These are phyloP conservation scores for Waltergamsia citrina DNA, from an alignment of 2,329 filamentous ascomycete species.

Conservation along the genomic window DNA sequence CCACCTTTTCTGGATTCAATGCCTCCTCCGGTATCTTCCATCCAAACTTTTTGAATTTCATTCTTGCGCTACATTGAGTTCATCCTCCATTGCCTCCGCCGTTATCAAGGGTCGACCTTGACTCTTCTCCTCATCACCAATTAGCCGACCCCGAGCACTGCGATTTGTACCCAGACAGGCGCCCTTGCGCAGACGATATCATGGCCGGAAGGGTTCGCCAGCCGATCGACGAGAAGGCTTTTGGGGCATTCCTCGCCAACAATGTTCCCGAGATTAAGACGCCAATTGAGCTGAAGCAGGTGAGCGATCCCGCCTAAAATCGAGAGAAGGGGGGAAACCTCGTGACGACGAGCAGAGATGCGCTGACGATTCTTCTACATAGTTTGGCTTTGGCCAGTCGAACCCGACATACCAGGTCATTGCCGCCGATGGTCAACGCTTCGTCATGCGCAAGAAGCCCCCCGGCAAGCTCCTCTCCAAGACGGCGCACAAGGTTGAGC, in stretches of 20 bases:
- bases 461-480: constrained; percentile 89
- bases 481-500: constrained; percentile 92
- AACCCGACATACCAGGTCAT: constrained; percentile 95
- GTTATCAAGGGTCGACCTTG: too few species aligned
- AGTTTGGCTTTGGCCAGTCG: constrained; percentile 97
- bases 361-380: too few species aligned
- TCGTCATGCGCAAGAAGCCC: constrained; percentile 94
- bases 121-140: too few species aligned
- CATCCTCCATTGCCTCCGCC: too few species aligned
- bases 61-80: too few species aligned
- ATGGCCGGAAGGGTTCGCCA: constrained; percentile 89
- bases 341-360: too few species aligned
- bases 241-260: constrained; percentile 68
- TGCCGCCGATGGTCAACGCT: constrained; percentile 57
- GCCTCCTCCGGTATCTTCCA: too few species aligned
- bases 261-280: constrained; percentile 77
- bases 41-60: too few species aligned
- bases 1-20: too few species aligned
- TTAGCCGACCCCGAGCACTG: too few species aligned
- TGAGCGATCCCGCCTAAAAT: constrained; percentile 28
- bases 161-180: too few species aligned
- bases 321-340: too few species aligned
- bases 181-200: neutral
- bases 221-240: constrained; percentile 71
- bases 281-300: constrained; percentile 85